Base-by-base conservation (phyloP, 257 asterid species). In the Nyctanthes arbortristis region DNA sequence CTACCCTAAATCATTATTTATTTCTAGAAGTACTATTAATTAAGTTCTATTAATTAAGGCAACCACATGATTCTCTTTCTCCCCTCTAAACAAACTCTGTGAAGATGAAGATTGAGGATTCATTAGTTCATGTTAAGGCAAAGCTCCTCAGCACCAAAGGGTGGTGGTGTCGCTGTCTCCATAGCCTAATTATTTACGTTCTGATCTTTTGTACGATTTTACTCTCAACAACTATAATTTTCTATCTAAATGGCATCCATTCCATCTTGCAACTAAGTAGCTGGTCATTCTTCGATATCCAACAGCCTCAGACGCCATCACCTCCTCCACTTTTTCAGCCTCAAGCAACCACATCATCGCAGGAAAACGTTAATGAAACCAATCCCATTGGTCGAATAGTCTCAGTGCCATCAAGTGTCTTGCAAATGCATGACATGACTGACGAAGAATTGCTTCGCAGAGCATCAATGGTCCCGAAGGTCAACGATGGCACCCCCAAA, bases 381-480 rank as follows among this genome's bases (percentile, higher is more conserved):
- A 13, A 39, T 11, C n/a, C n/a, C n/a, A n/a, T n/a, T n/a, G n/a
- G n/a, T n/a, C n/a, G n/a, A n/a, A n/a, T n/a, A n/a, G n/a, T n/a
- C n/a, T n/a, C n/a, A 13, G n/a, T 13, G 4, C 18, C 47, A 13
- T 7, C 14, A 13, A 39, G 13, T n/a, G 47, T 12, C 47, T 39
- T 3, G 18, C 12, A 3, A 39, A 47, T 45, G 56, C 70, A 65
- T 65, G 61, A 65, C 60, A 65, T 65, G 70, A 27, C 29, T 2
- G 70, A 47, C 32, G 59, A 28, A 22, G 70, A 65, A 18, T 32
- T 65, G 59, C 43, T 45, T 13, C 18, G 70, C 61, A 65, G 61
- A 47, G 70, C 70, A 29, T 65, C 70, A 9, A 30, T 65, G 70
- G 43, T 65, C 31, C 40, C 70, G 2, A 12, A 4, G 70, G 31